Evolutionary conservation across 306 rosid genomes (phyloP), one percentile per base, ranked within the genome.

Genomic region (Calophaca sinica): DNA sequence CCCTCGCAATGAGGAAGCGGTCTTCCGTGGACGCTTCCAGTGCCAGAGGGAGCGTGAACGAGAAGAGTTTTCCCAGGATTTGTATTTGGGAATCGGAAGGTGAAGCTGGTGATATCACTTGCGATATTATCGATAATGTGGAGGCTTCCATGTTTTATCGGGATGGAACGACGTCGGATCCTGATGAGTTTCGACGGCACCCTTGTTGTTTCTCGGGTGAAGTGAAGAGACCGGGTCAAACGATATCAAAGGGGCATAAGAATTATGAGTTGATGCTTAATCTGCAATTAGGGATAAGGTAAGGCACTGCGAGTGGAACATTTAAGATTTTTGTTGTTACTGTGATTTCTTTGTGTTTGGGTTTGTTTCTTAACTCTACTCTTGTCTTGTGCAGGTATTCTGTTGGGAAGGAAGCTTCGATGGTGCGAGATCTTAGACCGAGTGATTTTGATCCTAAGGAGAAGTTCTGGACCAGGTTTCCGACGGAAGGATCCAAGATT

Each of bases 61-160:
- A 90, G 51, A 87, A 85, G 86, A 83, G 71, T 42, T 96, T 96
- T 31, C 99, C 99, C 0, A 88, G 99, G 89, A 96, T 96, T 83
- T 96, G 99, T 8, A 96, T 96, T 9, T 96, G 99, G 99, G 98
- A 96, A 83, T 87, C 92, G 1, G 99, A 96, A 11, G 99, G 99
- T n/a, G 99, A 92, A 61, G 98, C 96, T 1, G 97, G 98, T 50
- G 99, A 96, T 62, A 96, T 96, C 31, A 96, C 98, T 20, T 96
- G 99, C 61, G 99, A 96, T 70, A 96, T 96, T 4, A 71, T 96
- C 10, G 99, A 96, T 71, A 96, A 92, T 89, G 96, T 90, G 80
- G 98, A 96, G 71, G 99, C 99, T 0, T 96, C 99, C 0, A 90
- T 92, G 98, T 82, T 92, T 9, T 96, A 89, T 53, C 74, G 96